phyloP scores from a whole-genome alignment of 2,329 filamentous ascomycete genomes.

The Trichophyton schoenleinii region DNA sequence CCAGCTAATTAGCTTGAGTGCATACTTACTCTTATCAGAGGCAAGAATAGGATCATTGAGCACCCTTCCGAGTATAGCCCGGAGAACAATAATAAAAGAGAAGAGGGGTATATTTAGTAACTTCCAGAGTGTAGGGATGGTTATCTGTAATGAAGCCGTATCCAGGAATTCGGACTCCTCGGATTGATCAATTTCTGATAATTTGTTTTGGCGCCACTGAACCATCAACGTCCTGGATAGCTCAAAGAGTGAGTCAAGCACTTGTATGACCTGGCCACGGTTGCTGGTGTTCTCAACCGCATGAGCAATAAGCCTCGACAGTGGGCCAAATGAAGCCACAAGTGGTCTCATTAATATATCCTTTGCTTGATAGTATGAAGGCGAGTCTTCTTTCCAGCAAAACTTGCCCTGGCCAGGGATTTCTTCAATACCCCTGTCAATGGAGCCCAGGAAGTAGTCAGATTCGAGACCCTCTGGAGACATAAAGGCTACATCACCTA shows the following conservation, averaged over 20 bases:
- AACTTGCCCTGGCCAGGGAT: slow-evolving; percentile 41
- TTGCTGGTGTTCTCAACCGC: slow-evolving; percentile 46
- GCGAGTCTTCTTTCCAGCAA: slow-evolving; percentile 51
- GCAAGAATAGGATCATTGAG: slow-evolving; percentile 46
- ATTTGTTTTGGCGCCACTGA: slow-evolving; percentile 61
- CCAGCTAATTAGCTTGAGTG: neutral
- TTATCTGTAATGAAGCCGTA: slow-evolving; percentile 51
- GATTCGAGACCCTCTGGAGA: slow-evolving; percentile 61
- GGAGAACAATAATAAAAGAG: slow-evolving; percentile 59
- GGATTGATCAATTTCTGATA: slow-evolving; percentile 58
- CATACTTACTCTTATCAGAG: slow-evolving; percentile 36
- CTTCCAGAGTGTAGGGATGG: slow-evolving; percentile 62
- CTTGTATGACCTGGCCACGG: slow-evolving; percentile 28
- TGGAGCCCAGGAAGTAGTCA: slow-evolving; percentile 59
- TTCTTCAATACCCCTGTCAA: slow-evolving; percentile 55
- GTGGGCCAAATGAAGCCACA: slow-evolving; percentile 47
- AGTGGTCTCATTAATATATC: slow-evolving; percentile 46
- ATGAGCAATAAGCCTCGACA: slow-evolving; percentile 52
- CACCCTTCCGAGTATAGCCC: slow-evolving; percentile 56
- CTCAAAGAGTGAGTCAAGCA: slow-evolving; percentile 49
- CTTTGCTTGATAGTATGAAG: slow-evolving; percentile 46
- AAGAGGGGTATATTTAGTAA: slow-evolving; percentile 65
- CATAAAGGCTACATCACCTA: slow-evolving; percentile 55
- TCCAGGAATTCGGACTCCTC: slow-evolving; percentile 53
- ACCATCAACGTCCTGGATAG: slow-evolving; percentile 56